Conservation (phyloP, 2,329 filamentous ascomycete genomes). For the Periglandula ipomoeae region DNA sequence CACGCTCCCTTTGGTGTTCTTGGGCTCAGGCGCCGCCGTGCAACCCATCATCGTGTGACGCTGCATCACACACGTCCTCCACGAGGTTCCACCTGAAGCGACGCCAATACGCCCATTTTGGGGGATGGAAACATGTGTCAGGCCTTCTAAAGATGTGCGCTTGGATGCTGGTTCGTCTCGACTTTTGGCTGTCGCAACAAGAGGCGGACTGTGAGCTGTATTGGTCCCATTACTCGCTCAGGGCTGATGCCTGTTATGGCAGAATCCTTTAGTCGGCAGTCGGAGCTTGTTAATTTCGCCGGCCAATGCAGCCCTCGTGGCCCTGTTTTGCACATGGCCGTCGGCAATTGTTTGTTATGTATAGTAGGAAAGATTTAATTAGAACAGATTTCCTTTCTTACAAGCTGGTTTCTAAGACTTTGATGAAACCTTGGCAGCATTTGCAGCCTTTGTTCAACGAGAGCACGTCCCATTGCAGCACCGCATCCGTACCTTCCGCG, state of each 20-base stretch:
- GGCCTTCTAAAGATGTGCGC: too few relatives aligned
- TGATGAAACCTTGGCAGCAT: too few relatives aligned
- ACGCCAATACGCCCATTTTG: too few relatives aligned
- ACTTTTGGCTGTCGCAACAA: too few relatives aligned
- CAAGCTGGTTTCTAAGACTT: not conserved
- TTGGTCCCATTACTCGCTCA: not conserved
- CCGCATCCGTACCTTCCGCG: not conserved
- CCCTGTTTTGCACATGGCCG: not conserved
- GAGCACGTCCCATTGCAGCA: not conserved
- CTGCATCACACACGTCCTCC: too few relatives aligned
- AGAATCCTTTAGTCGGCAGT: not conserved
- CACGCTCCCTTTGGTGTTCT: too few relatives aligned
- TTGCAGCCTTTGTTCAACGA: not conserved
- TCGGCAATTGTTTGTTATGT: not conserved
- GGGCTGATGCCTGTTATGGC: not conserved
- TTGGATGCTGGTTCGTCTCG: too few relatives aligned
- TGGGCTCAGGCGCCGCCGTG: too few relatives aligned
- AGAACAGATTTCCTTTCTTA: not conserved
- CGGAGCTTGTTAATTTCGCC: not conserved
- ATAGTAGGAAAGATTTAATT: not conserved
- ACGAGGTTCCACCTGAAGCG: too few relatives aligned
- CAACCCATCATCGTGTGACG: too few relatives aligned
- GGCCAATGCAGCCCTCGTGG: not conserved
- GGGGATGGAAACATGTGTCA: too few relatives aligned
- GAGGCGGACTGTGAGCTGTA: not conserved